Evolutionary conservation across 73 alveolate genomes (phyloP).

Genomic region (Durusdinium trenchii): DNA sequence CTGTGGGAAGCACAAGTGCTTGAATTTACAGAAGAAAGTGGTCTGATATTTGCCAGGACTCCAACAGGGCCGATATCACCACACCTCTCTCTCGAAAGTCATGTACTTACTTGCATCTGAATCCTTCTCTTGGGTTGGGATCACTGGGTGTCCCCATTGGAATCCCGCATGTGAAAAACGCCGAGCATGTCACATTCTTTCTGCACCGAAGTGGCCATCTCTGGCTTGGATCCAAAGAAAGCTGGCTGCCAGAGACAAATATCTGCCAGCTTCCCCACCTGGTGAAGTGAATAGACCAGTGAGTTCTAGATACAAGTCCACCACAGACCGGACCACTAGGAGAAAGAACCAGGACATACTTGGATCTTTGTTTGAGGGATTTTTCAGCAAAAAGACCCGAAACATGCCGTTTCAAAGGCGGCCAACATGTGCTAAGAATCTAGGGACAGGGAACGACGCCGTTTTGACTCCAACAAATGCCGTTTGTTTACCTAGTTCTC

Average conservation of each 20-base stretch:
- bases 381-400: too few species aligned
- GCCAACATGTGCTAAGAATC: too few species aligned
- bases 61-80: too few species aligned
- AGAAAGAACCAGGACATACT: not conserved
- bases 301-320: too few species aligned
- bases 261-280: conserved; percentile 96
- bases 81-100: too few species aligned
- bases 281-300: not conserved
- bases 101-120: not conserved
- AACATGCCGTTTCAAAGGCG: too few species aligned
- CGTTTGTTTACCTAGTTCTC: too few species aligned
- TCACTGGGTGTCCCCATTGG: not conserved
- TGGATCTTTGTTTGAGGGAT: not conserved
- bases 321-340: not conserved
- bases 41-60: too few species aligned
- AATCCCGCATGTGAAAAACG: not conserved
- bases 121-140: too few species aligned
- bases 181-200: not conserved
- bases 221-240: conserved; percentile 87
- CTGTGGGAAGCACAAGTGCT: not conserved
- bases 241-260: conserved; percentile 92
- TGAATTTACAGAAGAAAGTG: too few species aligned
- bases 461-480: too few species aligned
- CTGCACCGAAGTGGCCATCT: conserved; percentile 21
- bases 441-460: too few species aligned